phyloP scores from a whole-genome alignment of 768 basidiomycete genomes.

The Agrocybe praecox region DNA sequence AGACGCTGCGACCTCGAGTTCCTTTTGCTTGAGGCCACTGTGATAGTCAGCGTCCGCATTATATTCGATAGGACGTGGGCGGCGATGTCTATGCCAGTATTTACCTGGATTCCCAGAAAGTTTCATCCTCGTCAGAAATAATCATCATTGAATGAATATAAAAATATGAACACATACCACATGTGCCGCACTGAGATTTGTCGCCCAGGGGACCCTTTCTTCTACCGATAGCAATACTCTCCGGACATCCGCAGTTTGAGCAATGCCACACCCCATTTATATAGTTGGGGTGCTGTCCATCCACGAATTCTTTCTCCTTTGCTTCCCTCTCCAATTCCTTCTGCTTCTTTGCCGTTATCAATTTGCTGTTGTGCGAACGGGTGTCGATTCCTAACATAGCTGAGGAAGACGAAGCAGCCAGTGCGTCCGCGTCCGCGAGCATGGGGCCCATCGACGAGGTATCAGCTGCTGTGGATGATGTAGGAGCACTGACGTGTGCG shows the following conservation, averaged over 20 bases:
- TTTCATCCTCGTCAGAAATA: constrained; percentile 3
- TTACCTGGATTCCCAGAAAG: constrained; percentile 56
- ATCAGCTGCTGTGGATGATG: constrained; percentile 70
- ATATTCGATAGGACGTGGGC: constrained; percentile 81
- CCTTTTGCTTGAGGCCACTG: constrained; percentile 48
- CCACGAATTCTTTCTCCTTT: constrained; percentile 81
- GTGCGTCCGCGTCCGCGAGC: constrained; percentile 65
- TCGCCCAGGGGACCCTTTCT: constrained; percentile 90
- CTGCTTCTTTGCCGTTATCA: constrained; percentile 59
- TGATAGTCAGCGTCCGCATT: constrained; percentile 78
- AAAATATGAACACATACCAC: constrained; percentile 58
- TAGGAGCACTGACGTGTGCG: constrained; percentile 61
- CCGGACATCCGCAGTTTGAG: constrained; percentile 92
- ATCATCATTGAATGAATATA: background rate
- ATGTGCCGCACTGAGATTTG: constrained; percentile 90
- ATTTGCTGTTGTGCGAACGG: constrained; percentile 37
- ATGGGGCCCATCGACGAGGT: constrained; percentile 51
- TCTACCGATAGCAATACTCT: constrained; percentile 80
- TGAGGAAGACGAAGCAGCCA: constrained; percentile 34
- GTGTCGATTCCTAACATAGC: constrained; percentile 43
- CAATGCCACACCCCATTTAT: constrained; percentile 94
- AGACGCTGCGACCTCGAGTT: constrained; percentile 49
- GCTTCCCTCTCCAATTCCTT: constrained; percentile 83
- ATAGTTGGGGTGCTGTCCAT: constrained; percentile 80
- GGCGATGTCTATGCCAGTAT: constrained; percentile 86